Conservation (phyloP, 179 eudicot genomes). For the Spinacia oleracea region DNA sequence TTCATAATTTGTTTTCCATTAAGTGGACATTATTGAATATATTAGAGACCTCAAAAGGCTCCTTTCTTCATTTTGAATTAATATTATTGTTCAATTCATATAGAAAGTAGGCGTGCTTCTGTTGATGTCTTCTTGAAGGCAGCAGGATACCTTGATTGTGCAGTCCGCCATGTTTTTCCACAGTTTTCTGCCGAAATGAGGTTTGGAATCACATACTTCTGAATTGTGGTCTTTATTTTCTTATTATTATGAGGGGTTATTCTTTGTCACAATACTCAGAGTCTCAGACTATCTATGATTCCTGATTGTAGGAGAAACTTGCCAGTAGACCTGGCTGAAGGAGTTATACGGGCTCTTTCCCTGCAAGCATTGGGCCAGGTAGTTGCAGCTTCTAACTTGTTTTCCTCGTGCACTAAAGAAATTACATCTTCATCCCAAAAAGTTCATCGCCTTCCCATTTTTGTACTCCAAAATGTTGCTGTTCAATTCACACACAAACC, state of each 20-base stretch:
- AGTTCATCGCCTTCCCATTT: background rate
- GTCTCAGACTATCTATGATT: conserved; percentile 20
- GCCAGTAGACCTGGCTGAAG: conserved; percentile 97
- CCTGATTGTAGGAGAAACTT: conserved; percentile 69
- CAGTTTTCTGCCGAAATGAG: conserved; percentile 76
- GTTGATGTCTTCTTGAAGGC: conserved; percentile 90
- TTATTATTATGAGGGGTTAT: conserved; percentile 5
- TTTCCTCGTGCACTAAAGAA: background rate
- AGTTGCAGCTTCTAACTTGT: conserved; percentile 21
- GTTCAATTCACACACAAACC: too few species aligned
- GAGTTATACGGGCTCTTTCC: conserved; percentile 89
- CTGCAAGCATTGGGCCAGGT: conserved; percentile 98
- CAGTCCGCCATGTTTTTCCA: conserved; percentile 85
- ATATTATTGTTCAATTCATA: conserved; percentile 12
- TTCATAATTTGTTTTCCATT: background rate
- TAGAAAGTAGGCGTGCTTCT: conserved; percentile 89
- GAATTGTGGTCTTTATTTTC: background rate
- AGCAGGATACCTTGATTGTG: conserved; percentile 98
- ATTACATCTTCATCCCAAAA: conserved; percentile 9
- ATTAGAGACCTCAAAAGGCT: conserved; percentile 1
- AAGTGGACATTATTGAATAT: background rate
- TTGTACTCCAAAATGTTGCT: background rate
- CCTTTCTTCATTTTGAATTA: background rate
- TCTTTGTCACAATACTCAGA: conserved; percentile 23
- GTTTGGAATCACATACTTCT: conserved; percentile 34